phyloP scores from a whole-genome alignment of 164 flowering plant species.

The Houttuynia cordata region DNA sequence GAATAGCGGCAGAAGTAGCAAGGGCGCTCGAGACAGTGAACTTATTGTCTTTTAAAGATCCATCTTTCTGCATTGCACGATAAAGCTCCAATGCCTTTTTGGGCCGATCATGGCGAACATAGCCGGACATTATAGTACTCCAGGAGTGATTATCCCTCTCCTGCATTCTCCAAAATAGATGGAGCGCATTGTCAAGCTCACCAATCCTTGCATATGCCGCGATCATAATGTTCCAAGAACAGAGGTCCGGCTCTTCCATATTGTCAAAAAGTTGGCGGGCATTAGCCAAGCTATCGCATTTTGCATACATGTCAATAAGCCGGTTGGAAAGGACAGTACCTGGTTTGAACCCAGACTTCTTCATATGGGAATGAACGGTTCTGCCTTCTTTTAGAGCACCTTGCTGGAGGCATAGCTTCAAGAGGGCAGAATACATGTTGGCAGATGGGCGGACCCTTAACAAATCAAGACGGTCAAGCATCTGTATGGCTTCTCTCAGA shows the following conservation, averaged over 20 bases:
- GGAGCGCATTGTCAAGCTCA: slow-evolving; percentile 13
- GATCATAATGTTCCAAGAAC: slow-evolving; percentile 26
- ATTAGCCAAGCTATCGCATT: slow-evolving; percentile 4
- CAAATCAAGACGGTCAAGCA: slow-evolving; percentile 13
- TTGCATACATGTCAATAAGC: slow-evolving; percentile 10
- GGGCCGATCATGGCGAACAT: slow-evolving; percentile 14
- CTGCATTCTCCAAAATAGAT: slow-evolving; percentile 19
- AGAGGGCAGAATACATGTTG: slow-evolving; percentile 15
- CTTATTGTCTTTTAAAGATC: slow-evolving; percentile 8
- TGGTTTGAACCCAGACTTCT: slow-evolving; percentile 10
- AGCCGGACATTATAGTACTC: slow-evolving; percentile 27
- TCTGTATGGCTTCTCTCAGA: slow-evolving; percentile 14
- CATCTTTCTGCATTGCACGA: slow-evolving; percentile 12
- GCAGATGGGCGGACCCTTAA: slow-evolving; percentile 11
- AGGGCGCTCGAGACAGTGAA: slow-evolving; percentile 20
- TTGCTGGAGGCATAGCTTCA: slow-evolving; percentile 12
- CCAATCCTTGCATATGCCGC: slow-evolving; percentile 19
- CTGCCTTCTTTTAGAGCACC: slow-evolving; percentile 18
- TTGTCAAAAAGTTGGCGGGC: slow-evolving; percentile 16
- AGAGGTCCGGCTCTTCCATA: slow-evolving; percentile 20
- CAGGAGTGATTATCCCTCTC: slow-evolving; percentile 20
- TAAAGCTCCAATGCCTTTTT: slow-evolving; percentile 17
- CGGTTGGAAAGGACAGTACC: slow-evolving; percentile 15
- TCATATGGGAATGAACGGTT: slow-evolving; percentile 15
- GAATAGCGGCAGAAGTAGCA: slow-evolving; percentile 18